A percentile compares a stretch with the other conserved stretches of the same genome.
Conservation (phyloP, 139 green algal genomes). For the Volvox reticuliferus region DNA sequence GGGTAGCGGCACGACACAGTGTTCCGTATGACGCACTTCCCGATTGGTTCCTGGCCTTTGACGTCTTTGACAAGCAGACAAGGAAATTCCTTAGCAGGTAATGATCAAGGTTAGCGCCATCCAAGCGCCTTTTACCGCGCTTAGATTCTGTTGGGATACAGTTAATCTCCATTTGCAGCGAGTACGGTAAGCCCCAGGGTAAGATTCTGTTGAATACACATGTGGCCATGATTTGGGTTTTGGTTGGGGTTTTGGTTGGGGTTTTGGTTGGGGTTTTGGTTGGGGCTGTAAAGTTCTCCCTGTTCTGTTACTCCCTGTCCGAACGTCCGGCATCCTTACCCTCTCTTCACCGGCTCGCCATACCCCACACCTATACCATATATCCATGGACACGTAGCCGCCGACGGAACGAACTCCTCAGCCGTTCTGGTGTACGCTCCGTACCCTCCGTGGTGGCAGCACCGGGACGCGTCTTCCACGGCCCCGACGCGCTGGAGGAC, state of each 20-base stretch:
- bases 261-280: neutral
- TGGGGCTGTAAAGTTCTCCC: neutral
- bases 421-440: neutral
- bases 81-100: constrained; percentile 41
- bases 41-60: constrained; percentile 48
- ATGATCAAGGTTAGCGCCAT: no score
- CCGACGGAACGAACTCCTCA: constrained; percentile 18
- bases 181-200: no score
- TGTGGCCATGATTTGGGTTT: neutral
- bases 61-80: constrained; percentile 47
- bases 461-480: constrained; percentile 11
- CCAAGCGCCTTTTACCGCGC: no score
- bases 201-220: neutral
- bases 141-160: no score
- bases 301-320: no score
- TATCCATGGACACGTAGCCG: neutral
- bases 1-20: constrained; percentile 45
- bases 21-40: constrained; percentile 49
- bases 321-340: no score
- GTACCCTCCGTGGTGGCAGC: neutral
- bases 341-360: no score
- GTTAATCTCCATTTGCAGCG: no score
- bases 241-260: neutral
- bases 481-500: neutral
- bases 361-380: neutral